phyloP scores from a whole-genome alignment of 2,329 filamentous ascomycete genomes.

The Tolypocladium endophyticum region DNA sequence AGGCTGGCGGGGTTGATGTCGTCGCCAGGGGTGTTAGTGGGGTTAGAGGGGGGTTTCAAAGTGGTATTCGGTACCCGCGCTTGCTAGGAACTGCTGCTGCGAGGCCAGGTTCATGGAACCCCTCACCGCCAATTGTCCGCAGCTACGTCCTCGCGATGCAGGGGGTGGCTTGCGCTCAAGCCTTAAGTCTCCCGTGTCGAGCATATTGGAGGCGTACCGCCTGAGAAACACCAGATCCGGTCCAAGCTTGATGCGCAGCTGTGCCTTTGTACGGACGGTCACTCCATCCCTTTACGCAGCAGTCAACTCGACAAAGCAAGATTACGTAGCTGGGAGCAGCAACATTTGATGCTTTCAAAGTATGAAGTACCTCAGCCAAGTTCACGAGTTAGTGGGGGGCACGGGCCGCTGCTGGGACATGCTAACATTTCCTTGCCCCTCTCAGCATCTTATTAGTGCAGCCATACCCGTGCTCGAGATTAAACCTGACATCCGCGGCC shows the following conservation, averaged over 20 bases:
- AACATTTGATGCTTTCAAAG: neutral
- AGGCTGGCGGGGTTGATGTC: conserved; percentile 1
- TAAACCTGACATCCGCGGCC: neutral
- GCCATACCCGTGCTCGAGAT: neutral
- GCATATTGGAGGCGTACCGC: too few relatives aligned
- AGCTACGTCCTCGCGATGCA: neutral
- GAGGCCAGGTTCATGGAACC: conserved; percentile 1
- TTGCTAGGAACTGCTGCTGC: too few relatives aligned
- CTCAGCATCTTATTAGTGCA: neutral
- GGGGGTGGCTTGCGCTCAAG: conserved; percentile 1
- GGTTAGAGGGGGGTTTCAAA: neutral
- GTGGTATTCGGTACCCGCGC: conserved; percentile 2
- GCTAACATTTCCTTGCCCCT: neutral
- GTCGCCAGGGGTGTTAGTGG: neutral
- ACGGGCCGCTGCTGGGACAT: neutral
- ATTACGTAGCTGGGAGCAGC: too few relatives aligned
- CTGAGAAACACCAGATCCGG: neutral
- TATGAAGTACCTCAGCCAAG: neutral
- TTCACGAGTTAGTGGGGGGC: neutral
- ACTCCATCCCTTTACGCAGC: neutral
- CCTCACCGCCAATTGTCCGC: conserved; percentile 3
- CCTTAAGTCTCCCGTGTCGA: neutral
- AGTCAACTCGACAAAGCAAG: neutral
- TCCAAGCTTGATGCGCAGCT: neutral
- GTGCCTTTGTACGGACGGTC: neutral